Evolutionary conservation across 2,329 filamentous ascomycete species (phyloP).

Genomic region (Colletotrichum simmondsii): DNA sequence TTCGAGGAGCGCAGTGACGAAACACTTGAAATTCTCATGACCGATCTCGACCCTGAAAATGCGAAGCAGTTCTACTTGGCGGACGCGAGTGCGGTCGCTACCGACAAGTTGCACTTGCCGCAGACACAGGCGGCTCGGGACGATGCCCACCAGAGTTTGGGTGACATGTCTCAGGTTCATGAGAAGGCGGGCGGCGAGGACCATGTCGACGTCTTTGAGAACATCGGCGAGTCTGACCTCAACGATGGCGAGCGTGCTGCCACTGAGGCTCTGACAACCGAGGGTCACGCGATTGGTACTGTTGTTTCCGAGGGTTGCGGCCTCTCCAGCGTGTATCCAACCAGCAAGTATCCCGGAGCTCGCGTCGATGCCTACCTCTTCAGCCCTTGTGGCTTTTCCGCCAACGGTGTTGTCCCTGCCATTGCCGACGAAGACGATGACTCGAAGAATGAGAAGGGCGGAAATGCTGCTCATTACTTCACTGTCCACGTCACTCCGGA

Average conservation of each 20-base stretch:
- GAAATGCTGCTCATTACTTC: slow-evolving; percentile 84
- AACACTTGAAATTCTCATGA: slow-evolving; percentile 81
- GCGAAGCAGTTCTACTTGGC: slow-evolving; percentile 77
- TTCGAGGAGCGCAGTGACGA: slow-evolving; percentile 72
- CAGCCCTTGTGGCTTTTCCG: slow-evolving; percentile 95
- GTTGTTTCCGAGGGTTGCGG: slow-evolving; percentile 92
- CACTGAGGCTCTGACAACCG: slow-evolving; percentile 83
- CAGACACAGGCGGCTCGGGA: slow-evolving; percentile 73
- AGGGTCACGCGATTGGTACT: slow-evolving; percentile 92
- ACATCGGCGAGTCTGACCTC: slow-evolving; percentile 64
- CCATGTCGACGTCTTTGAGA: slow-evolving; percentile 83
- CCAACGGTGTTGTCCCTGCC: slow-evolving; percentile 93
- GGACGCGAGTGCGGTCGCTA: slow-evolving; percentile 88
- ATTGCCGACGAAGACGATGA: slow-evolving; percentile 64
- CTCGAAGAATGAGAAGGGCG: slow-evolving; percentile 43
- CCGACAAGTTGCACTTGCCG: slow-evolving; percentile 75
- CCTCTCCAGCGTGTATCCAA: slow-evolving; percentile 88
- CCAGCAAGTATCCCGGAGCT: slow-evolving; percentile 87
- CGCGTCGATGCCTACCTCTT: slow-evolving; percentile 97
- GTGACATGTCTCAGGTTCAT: slow-evolving; percentile 61
- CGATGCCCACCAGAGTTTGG: slow-evolving; percentile 68
- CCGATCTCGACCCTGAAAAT: slow-evolving; percentile 74
- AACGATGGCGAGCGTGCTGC: slow-evolving; percentile 69
- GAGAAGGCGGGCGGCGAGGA: slow-evolving; percentile 61
- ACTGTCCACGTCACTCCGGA: slow-evolving; percentile 98